Percentiles rank a stretch among this genome's conserved stretches.
Evolutionary conservation across 257 asterid species (phyloP).

Genomic region (Prunella vulgaris): DNA sequence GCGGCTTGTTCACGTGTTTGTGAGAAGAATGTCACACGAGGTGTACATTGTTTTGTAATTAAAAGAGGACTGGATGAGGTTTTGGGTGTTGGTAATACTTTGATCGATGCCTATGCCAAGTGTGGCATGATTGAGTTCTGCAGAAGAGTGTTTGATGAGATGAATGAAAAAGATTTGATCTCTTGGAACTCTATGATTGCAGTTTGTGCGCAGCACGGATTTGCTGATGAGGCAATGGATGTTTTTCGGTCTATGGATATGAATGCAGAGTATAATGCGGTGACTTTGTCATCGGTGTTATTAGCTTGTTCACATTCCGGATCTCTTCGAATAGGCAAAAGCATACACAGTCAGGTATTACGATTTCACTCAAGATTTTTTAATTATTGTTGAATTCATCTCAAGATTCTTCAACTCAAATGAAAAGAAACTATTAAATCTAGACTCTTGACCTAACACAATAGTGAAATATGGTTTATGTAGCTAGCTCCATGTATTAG

Average conservation of each 20-base stretch:
- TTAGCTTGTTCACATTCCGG: constrained; percentile 90
- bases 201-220: constrained; percentile 70
- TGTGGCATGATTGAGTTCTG: constrained; percentile 70
- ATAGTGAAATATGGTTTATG: neutral
- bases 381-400: neutral
- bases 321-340: constrained; percentile 68
- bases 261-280: constrained; percentile 44
- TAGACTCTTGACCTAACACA: neutral
- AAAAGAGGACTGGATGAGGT: constrained; percentile 59
- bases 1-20: constrained; percentile 78
- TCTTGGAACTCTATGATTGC: constrained; percentile 93
- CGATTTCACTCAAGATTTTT: neutral
- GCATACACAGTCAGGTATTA: constrained; percentile 73
- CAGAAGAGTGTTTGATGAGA: constrained; percentile 59
- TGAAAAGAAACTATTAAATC: neutral
- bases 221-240: constrained; percentile 53
- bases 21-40: constrained; percentile 47
- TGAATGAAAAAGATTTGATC: constrained; percentile 58
- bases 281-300: constrained; percentile 67
- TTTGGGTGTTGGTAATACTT: constrained; percentile 60
- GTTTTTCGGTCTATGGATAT: constrained; percentile 46
- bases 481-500: neutral
- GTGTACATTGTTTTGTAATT: constrained; percentile 65
- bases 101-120: constrained; percentile 85
- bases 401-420: neutral